These are phyloP conservation scores for Aspergillus incahuasiensis DNA, from an alignment of 495 filamentous ascomycete genomes.

Conservation along the genomic window DNA sequence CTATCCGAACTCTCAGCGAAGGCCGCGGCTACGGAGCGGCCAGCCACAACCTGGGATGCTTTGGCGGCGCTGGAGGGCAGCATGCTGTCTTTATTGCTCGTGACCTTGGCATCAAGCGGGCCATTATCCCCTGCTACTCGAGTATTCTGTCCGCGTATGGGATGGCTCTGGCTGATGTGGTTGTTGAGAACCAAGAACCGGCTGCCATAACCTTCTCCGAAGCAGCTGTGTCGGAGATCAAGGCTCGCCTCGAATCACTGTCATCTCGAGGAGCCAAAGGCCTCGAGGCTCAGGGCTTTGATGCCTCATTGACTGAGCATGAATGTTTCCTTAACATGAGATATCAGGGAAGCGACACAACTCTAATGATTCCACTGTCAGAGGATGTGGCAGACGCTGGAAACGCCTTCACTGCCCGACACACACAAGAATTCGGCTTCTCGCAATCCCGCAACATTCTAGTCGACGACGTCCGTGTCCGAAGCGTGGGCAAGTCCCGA, in stretches of 20 bases:
- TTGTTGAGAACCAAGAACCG: constrained; percentile 87
- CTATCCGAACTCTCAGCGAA: constrained; percentile 88
- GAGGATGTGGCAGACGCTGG: constrained; percentile 62
- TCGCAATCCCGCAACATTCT: constrained; percentile 86
- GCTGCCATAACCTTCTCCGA: constrained; percentile 52
- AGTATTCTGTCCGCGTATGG: constrained; percentile 95
- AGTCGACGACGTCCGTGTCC: constrained; percentile 84
- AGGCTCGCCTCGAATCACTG: constrained; percentile 8
- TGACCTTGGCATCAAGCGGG: constrained; percentile 78
- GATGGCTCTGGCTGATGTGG: constrained; percentile 93
- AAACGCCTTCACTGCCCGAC: constrained; percentile 76
- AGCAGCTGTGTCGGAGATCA: constrained; percentile 8
- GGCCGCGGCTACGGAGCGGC: constrained; percentile 91
- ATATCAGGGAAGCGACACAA: constrained; percentile 46
- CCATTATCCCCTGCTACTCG: constrained; percentile 86
- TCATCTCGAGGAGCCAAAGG: constrained; percentile 7
- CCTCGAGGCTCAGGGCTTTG: constrained; percentile 30
- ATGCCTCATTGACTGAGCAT: constrained; percentile 29
- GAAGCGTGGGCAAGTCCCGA: constrained; percentile 72
- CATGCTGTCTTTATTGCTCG: constrained; percentile 95
- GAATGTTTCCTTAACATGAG: constrained; percentile 48
- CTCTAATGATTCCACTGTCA: constrained; percentile 51
- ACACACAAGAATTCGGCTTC: constrained; percentile 94
- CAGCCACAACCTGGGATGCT: constrained; percentile 82
- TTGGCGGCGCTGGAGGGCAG: constrained; percentile 93